Evolutionary conservation across 2,329 filamentous ascomycete species (phyloP).

Genomic region (Pseudogymnoascus sp.): DNA sequence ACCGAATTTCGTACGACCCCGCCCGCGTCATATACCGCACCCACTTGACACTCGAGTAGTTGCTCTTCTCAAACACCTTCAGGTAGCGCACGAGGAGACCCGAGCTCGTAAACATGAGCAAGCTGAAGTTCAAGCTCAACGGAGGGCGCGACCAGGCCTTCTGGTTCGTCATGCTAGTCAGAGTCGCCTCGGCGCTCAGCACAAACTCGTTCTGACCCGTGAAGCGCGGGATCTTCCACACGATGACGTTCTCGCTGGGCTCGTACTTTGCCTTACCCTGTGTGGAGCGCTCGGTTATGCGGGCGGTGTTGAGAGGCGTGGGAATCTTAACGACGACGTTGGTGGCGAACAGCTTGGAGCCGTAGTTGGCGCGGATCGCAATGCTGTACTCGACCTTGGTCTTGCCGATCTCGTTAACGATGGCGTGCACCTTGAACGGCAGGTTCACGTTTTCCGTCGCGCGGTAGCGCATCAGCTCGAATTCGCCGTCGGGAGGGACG

Average conservation of each 20-base stretch:
- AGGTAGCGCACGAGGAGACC: constrained; percentile 87
- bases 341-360: constrained; percentile 90
- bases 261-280: constrained; percentile 99
- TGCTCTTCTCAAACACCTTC: constrained; percentile 99
- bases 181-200: constrained; percentile 81
- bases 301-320: constrained; percentile 91
- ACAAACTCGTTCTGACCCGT: constrained; percentile 97
- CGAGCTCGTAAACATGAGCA: constrained; percentile 97
- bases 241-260: constrained; percentile 93
- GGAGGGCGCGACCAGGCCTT: constrained; percentile 95
- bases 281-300: constrained; percentile 84
- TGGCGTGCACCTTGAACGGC: constrained; percentile 97
- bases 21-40: constrained; percentile 98
- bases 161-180: constrained; percentile 97
- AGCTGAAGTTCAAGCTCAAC: constrained; percentile 80
- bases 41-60: constrained; percentile 99
- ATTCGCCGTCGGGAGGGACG: constrained; percentile 92
- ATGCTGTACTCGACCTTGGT: constrained; percentile 99
- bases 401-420: constrained; percentile 94
- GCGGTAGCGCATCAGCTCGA: constrained; percentile 97
- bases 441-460: constrained; percentile 98
- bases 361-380: constrained; percentile 94
- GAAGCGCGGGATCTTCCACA: constrained; percentile 99
- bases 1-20: constrained; percentile 96
- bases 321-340: constrained; percentile 93